Evolutionary conservation across 73 alveolate species (phyloP), one percentile per base, ranked within the genome.

Genomic region (Paramecium bursaria): DNA sequence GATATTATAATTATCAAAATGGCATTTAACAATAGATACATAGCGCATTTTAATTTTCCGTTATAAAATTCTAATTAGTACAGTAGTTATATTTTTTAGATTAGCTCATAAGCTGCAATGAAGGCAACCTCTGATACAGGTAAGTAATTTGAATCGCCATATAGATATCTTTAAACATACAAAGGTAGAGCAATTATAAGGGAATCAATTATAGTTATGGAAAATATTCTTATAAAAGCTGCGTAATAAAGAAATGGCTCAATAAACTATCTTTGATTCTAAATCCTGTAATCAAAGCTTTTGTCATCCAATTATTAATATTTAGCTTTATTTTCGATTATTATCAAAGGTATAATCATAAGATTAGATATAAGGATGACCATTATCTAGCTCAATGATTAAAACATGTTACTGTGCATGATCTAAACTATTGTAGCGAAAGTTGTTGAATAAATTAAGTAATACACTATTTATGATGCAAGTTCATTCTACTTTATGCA

Each of bases 121-220:
- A 67, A 67, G 22, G 82, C 82, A 35, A 67, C 19, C 10, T 67
- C 4, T 4, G 82, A n/a, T 19, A 67, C n/a, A 13, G 82, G 82
- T 21, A 67, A 42, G 27, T 67, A 67, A 67, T 42, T 67, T 3
- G 55, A 31, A 42, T 67, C 82, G 19, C 82, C 55, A 35, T 67
- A 67, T 42, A 67, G 44, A 15, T 67, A 35, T 33, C 33, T 31
- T 4, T 35, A 21, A 19, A 57, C 30, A 15, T 15, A 67, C 1
- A 67, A 19, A 2, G 82, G 82, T 21, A 31, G 14, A 19, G 35
- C 22, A 3, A 67, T 26, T n/a, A 67, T 33, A 15, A 47, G 9
- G 6, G 82, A 53, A 67, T 67, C 82, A 67, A 67, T 67, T 2
- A 67, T 46, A 2, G 57, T 33, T 17, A 10, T 26, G 1, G 22